Evolutionary conservation across 176 grass and related monocot genomes (phyloP).

Genomic region (Tillandsia leiboldiana): DNA sequence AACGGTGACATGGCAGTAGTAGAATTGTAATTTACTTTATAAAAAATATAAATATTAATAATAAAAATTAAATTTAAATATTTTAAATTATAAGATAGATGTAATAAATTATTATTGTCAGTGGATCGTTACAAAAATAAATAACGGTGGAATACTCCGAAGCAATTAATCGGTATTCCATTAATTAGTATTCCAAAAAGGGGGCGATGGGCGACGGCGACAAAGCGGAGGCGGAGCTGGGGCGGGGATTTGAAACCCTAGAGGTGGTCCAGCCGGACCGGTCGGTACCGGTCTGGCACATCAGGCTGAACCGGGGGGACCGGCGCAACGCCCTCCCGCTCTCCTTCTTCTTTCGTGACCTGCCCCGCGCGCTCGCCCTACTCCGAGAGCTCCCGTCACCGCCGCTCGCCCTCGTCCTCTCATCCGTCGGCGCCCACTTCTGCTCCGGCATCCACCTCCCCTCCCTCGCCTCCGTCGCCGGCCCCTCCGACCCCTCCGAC

Average conservation of each 20-base stretch:
- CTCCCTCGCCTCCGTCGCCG: constrained; percentile 25
- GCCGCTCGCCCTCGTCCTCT: constrained; percentile 50
- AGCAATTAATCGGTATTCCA: too few species aligned
- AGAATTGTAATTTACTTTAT: too few species aligned
- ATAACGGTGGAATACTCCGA: too few species aligned
- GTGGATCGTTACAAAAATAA: too few species aligned
- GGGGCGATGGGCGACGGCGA: constrained; percentile 1
- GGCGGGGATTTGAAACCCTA: constrained; percentile 49
- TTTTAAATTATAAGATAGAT: too few species aligned
- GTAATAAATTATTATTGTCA: too few species aligned
- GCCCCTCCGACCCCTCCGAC: constrained; percentile 4
- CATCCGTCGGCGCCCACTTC: constrained; percentile 55
- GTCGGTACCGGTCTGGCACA: constrained; percentile 35
- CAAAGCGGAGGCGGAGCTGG: constrained; percentile 27
- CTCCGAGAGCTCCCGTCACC: constrained; percentile 63
- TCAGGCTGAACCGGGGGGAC: constrained; percentile 66
- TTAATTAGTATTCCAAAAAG: too few species aligned
- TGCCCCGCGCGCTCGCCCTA: constrained; percentile 62
- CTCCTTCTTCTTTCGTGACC: constrained; percentile 59
- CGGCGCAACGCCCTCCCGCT: constrained; percentile 70
- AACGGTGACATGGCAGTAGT: too few species aligned
- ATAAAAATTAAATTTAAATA: too few species aligned
- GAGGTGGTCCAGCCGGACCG: constrained; percentile 42
- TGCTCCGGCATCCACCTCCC: constrained; percentile 69
- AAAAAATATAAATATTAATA: too few species aligned